Percentiles rank a stretch among this genome's conserved stretches.
Evolutionary conservation across 768 basidiomycete genomes (phyloP).

Genomic region (Podaxis sp.): DNA sequence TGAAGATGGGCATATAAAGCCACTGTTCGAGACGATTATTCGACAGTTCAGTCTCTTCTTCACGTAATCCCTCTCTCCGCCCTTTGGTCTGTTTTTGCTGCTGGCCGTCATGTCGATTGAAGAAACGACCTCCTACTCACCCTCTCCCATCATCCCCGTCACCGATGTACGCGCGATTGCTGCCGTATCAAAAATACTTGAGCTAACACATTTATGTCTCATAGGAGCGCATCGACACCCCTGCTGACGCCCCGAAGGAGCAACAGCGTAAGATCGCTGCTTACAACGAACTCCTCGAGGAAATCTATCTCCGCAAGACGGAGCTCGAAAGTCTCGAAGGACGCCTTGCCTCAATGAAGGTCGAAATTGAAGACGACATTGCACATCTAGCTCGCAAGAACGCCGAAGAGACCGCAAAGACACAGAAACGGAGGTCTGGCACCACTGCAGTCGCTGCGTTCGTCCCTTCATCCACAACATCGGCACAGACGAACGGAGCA

Average conservation of each 20-base stretch:
- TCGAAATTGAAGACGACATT: conserved; percentile 31
- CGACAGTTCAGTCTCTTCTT: not conserved
- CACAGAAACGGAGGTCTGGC: conserved; percentile 3
- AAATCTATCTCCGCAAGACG: conserved; percentile 34
- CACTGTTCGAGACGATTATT: not conserved
- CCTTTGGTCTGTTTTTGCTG: not conserved
- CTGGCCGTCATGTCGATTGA: conserved; percentile 11
- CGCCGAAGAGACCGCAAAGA: not conserved
- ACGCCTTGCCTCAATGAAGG: conserved; percentile 30
- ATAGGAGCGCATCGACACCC: conserved; percentile 31
- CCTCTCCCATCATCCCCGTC: conserved; percentile 33
- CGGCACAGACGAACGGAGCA: not conserved
- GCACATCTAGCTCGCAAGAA: conserved; percentile 11
- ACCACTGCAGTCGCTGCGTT: conserved; percentile 4
- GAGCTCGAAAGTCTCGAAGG: conserved; percentile 33
- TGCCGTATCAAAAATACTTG: not conserved
- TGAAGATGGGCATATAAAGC: not conserved
- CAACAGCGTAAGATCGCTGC: conserved; percentile 31
- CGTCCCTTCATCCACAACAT: not conserved
- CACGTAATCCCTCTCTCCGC: not conserved
- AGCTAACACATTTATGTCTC: not conserved
- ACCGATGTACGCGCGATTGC: conserved; percentile 28
- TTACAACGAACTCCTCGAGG: conserved; percentile 36
- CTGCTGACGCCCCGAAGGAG: conserved; percentile 23
- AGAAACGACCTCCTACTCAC: not conserved